Conservation (phyloP, 139 green algal species). For the Picochlorum sp. region DNA sequence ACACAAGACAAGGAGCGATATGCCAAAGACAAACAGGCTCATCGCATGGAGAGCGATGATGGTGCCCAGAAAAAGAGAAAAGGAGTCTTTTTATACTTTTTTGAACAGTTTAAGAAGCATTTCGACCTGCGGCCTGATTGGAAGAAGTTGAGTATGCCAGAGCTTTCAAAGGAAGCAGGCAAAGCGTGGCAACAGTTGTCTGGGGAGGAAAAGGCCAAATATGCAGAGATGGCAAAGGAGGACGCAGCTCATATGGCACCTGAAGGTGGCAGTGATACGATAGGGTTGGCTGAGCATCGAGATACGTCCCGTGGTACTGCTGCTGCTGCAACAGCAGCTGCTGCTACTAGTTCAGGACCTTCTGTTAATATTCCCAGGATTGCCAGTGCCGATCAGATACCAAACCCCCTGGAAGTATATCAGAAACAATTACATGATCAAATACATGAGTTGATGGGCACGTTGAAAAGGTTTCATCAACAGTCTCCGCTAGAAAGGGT, state of each 20-base stretch:
- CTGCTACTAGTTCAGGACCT: not conserved
- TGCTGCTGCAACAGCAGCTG: not conserved
- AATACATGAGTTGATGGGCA: no score
- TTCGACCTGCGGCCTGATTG: no score
- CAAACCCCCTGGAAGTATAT: not conserved
- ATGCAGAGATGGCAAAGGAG: not conserved
- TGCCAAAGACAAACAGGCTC: not conserved
- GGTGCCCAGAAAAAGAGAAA: no score
- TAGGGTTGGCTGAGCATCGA: not conserved
- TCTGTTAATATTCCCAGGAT: not conserved
- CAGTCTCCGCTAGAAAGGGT: no score
- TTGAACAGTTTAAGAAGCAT: no score
- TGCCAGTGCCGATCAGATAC: not conserved
- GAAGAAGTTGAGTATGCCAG: no score
- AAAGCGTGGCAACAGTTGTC: not conserved
- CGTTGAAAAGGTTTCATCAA: no score
- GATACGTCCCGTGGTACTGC: not conserved
- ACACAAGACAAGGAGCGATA: conserved; percentile 6
- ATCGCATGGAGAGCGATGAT: not conserved
- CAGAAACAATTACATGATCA: not conserved
- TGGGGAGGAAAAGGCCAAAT: not conserved
- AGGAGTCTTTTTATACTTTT: no score
- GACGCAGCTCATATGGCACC: not conserved
- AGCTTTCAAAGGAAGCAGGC: no score
- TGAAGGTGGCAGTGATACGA: not conserved